Evolutionary conservation across 1,139 yeast genomes (phyloP).

Genomic region (Groenewaldozyma sp.): DNA sequence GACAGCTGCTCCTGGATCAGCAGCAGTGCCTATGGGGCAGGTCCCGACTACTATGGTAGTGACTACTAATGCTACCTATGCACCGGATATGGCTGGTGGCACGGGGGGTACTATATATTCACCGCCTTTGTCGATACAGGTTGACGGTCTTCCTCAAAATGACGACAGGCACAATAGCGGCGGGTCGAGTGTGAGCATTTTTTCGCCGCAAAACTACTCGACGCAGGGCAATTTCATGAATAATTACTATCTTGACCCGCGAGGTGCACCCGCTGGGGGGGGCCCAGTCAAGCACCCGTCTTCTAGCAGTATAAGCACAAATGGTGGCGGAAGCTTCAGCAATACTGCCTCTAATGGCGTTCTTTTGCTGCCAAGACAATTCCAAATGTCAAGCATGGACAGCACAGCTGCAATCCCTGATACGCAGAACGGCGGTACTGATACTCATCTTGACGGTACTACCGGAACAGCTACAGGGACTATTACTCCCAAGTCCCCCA

Average conservation of each 20-base stretch:
- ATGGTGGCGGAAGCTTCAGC: neutral
- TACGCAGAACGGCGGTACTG: neutral
- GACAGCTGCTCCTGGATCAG: neutral
- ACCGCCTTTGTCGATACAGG: neutral
- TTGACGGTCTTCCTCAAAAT: neutral
- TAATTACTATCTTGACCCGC: no score
- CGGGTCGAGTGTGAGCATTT: neutral
- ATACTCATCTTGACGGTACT: no score
- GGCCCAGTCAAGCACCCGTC: neutral
- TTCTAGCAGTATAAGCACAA: constrained; percentile 3
- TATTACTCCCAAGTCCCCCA: no score
- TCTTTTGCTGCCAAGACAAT: constrained; percentile 24
- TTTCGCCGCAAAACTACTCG: neutral
- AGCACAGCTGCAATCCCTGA: neutral
- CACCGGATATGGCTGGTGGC: no score
- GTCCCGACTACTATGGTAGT: neutral
- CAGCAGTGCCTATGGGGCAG: neutral
- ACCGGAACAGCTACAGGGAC: neutral
- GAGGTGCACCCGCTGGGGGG: no score
- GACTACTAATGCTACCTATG: no score
- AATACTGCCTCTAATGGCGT: constrained; percentile 19
- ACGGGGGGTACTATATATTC: neutral
- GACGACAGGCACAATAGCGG: no score
- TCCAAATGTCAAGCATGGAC: constrained; percentile 7
- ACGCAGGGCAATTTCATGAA: neutral